phyloP scores from a whole-genome alignment of 1,284 basidiomycete genomes.

The Volvariella surrecta region DNA sequence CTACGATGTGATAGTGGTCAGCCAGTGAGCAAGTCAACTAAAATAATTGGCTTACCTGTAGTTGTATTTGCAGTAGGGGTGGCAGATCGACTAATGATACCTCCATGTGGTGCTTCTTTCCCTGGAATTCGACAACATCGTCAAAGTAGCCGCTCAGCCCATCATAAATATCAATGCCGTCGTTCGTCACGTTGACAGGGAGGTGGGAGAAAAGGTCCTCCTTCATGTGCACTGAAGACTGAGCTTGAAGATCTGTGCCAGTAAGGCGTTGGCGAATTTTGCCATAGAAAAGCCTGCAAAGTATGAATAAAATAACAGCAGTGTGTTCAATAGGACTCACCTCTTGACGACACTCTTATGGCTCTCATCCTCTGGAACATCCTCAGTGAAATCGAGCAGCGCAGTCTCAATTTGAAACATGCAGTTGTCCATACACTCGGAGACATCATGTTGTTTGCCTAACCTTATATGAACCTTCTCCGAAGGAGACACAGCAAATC shows the following conservation, averaged over 20 bases:
- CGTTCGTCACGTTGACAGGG: slow-evolving; percentile 88
- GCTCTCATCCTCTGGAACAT: slow-evolving; percentile 39
- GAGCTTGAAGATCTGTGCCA: slow-evolving; percentile 35
- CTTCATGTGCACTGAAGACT: slow-evolving; percentile 68
- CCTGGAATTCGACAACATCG: slow-evolving; percentile 84
- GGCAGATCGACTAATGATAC: slow-evolving; percentile 84
- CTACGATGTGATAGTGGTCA: slow-evolving; percentile 30
- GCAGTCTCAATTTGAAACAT: slow-evolving; percentile 98
- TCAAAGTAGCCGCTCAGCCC: slow-evolving; percentile 91
- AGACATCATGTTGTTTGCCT: slow-evolving; percentile 97
- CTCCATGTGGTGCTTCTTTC: slow-evolving; percentile 81
- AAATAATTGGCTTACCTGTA: slow-evolving; percentile 58
- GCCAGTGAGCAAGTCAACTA: neutral
- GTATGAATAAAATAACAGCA: slow-evolving; percentile 6
- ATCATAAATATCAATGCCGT: slow-evolving; percentile 87
- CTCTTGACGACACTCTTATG: slow-evolving; percentile 75
- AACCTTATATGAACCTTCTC: neutral
- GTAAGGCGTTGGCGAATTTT: slow-evolving; percentile 75
- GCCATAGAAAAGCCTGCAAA: slow-evolving; percentile 77
- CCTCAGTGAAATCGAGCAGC: slow-evolving; percentile 64
- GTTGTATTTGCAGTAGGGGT: slow-evolving; percentile 89
- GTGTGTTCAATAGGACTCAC: slow-evolving; percentile 29
- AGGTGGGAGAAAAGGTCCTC: slow-evolving; percentile 92
- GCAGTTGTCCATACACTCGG: slow-evolving; percentile 98
- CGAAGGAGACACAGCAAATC: no score